Conservation (phyloP, 1,284 basidiomycete species). For the Lignosus rhinocerotis region DNA sequence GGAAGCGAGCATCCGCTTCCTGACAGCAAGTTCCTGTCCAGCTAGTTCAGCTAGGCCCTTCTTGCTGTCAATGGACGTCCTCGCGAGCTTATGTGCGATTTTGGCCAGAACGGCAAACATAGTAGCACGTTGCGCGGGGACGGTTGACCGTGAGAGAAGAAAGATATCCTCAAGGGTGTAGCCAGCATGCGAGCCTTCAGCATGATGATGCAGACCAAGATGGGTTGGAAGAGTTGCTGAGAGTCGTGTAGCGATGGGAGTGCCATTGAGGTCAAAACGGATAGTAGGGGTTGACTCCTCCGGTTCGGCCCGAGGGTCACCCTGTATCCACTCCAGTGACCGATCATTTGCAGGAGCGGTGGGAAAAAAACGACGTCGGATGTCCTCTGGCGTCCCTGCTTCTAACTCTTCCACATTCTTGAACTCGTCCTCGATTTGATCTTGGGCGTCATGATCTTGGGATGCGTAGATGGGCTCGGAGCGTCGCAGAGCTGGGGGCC, state of each 20-base stretch:
- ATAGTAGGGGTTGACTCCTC: constrained; percentile 34
- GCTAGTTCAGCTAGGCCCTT: constrained; percentile 40
- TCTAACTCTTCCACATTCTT: constrained; percentile 42
- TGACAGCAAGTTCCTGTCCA: constrained; percentile 48
- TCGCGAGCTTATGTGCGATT: constrained; percentile 49
- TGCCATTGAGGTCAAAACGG: constrained; percentile 78
- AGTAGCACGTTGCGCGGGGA: constrained; percentile 80
- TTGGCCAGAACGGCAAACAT: constrained; percentile 78
- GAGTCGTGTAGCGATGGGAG: constrained; percentile 54
- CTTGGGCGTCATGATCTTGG: neutral
- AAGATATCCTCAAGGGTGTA: constrained; percentile 91
- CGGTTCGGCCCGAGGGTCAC: constrained; percentile 28
- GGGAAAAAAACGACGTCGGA: constrained; percentile 85
- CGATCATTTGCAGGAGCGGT: constrained; percentile 67
- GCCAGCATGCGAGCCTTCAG: constrained; percentile 77
- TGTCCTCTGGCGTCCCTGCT: constrained; percentile 80
- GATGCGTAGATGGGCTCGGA: neutral
- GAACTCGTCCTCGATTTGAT: neutral
- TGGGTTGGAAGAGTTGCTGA: constrained; percentile 70
- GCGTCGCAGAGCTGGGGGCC: neutral
- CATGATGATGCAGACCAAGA: constrained; percentile 90
- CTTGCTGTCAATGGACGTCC: constrained; percentile 24
- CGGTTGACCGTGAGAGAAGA: constrained; percentile 78
- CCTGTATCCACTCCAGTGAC: constrained; percentile 75
- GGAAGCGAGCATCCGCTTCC: constrained; percentile 62